phyloP scores from a whole-genome alignment of 257 asterid species.

The Jaltomata sinuosa region DNA sequence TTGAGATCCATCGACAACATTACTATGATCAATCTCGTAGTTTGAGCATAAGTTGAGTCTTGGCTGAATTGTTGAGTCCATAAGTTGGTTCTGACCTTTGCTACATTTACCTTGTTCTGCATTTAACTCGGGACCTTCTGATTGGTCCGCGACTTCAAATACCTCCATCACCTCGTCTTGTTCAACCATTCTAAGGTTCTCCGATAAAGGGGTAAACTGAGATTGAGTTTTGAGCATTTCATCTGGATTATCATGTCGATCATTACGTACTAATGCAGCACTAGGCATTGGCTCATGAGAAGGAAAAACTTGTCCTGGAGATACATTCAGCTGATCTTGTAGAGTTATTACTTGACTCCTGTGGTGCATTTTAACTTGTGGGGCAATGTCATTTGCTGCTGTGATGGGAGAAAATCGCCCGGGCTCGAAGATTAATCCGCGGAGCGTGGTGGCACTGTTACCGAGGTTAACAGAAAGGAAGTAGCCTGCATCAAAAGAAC shows the following conservation, averaged over 20 bases:
- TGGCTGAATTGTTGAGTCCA: constrained; percentile 2
- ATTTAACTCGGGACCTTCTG: constrained; percentile 18
- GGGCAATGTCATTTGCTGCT: constrained; percentile 13
- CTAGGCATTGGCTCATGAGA: neutral
- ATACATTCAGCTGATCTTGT: neutral
- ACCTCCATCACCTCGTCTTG: constrained; percentile 62
- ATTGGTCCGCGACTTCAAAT: constrained; percentile 39
- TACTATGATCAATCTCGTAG: constrained; percentile 3
- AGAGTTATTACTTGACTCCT: neutral
- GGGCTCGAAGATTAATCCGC: constrained; percentile 11
- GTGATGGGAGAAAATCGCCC: constrained; percentile 10
- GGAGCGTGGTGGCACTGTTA: neutral
- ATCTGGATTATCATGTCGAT: constrained; percentile 5
- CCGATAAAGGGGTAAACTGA: constrained; percentile 14
- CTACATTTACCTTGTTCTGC: constrained; percentile 4
- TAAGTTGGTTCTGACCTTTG: neutral
- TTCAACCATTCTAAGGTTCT: constrained; percentile 58
- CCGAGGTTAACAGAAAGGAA: constrained; percentile 9
- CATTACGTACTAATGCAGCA: neutral
- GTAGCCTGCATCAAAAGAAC: constrained; percentile 14
- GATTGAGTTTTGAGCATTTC: constrained; percentile 7
- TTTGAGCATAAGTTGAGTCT: neutral
- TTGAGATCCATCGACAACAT: constrained; percentile 4
- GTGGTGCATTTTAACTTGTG: constrained; percentile 9
- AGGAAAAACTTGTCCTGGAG: constrained; percentile 15